These are phyloP conservation scores for Hypoxylon sp. DNA, from an alignment of 2,329 filamentous ascomycete genomes.

Conservation along the genomic window DNA sequence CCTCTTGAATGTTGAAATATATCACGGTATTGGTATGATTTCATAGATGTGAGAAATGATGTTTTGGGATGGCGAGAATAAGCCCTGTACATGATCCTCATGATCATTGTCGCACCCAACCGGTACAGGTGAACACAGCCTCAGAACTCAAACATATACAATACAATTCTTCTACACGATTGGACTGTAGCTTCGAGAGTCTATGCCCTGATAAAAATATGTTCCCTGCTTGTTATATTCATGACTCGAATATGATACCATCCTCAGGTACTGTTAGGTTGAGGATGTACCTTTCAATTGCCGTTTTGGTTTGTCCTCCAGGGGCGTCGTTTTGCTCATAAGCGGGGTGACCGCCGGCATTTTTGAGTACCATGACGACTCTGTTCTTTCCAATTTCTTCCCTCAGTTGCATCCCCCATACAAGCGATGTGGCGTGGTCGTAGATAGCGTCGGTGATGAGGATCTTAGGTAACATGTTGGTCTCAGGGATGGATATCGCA, in stretches of 20 bases:
- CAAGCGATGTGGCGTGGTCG: background rate
- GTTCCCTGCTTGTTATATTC: background rate
- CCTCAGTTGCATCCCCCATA: constrained; percentile 11
- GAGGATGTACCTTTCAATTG: background rate
- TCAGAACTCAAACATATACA: too few relatives aligned
- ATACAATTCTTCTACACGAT: too few relatives aligned
- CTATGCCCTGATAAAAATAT: background rate
- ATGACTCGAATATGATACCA: background rate
- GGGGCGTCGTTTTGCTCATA: constrained; percentile 3
- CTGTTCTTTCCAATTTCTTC: constrained; percentile 13
- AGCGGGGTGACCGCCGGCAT: background rate
- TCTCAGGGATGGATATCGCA: background rate
- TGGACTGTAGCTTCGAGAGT: too few relatives aligned
- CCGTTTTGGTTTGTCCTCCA: background rate
- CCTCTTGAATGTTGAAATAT: too few relatives aligned
- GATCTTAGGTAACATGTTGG: background rate
- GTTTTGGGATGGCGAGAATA: too few relatives aligned
- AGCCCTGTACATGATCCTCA: too few relatives aligned
- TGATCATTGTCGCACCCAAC: too few relatives aligned
- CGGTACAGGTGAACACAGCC: too few relatives aligned
- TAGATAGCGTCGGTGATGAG: constrained; percentile 7
- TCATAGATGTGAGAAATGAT: too few relatives aligned
- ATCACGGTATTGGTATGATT: too few relatives aligned
- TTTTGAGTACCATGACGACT: constrained; percentile 4
- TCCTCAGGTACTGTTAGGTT: background rate